Conservation (phyloP, 305 asterid genomes). For the Solanum aculeatissimum region DNA sequence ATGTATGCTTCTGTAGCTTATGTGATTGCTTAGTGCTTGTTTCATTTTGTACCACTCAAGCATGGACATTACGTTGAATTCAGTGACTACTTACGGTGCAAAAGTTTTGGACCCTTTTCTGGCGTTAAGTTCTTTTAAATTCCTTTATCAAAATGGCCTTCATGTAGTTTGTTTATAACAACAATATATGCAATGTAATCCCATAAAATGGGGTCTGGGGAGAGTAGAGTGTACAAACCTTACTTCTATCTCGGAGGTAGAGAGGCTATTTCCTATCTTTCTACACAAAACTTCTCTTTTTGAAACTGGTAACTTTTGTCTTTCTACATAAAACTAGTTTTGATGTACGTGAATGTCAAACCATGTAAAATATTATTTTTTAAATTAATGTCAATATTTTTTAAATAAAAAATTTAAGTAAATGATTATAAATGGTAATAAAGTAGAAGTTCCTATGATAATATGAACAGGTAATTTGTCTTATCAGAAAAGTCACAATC, state of each 20-base stretch:
- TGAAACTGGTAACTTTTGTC: no score
- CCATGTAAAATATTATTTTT: no score
- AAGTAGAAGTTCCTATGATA: no score
- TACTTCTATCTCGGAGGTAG: background rate
- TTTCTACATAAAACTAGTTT: no score
- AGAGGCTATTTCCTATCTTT: background rate
- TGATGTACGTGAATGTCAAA: no score
- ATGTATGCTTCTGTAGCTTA: background rate
- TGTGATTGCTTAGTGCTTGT: background rate
- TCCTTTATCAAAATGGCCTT: background rate
- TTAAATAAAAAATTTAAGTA: no score
- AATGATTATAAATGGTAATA: no score
- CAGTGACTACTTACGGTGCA: background rate
- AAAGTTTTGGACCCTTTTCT: background rate
- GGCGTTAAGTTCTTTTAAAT: background rate
- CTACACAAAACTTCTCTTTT: background rate
- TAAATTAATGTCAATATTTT: no score
- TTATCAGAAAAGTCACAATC: no score
- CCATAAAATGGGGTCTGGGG: background rate
- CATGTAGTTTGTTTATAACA: background rate
- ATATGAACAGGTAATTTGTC: no score
- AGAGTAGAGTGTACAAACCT: background rate
- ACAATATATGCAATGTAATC: background rate
- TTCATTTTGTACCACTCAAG: background rate
- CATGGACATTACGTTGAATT: background rate